A percentile compares a stretch with the other conserved stretches of the same genome.
Conservation (phyloP, 2,329 filamentous ascomycete genomes). For the Metarhizium album region DNA sequence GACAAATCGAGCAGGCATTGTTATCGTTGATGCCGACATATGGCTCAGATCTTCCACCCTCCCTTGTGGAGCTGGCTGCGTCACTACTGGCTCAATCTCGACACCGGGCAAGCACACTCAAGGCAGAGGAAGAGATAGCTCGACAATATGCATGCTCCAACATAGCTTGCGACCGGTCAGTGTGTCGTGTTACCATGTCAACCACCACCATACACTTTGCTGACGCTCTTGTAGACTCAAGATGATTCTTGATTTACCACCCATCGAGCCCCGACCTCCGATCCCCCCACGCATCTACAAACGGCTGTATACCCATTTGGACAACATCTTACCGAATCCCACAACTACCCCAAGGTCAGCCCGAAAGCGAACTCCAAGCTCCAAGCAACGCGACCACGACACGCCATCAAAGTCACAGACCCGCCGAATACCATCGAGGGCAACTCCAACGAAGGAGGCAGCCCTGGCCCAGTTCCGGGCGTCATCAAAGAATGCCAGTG, state of each 20-base stretch:
- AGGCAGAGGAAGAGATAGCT: conserved; percentile 80
- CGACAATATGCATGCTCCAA: conserved; percentile 76
- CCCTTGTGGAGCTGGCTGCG: conserved; percentile 60
- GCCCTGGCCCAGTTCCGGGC: conserved; percentile 33
- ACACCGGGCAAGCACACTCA: conserved; percentile 64
- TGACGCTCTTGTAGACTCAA: conserved; percentile 47
- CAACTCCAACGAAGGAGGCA: conserved; percentile 36
- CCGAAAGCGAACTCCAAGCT: conserved; percentile 22
- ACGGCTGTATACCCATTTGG: conserved; percentile 71
- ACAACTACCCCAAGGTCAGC: conserved; percentile 20
- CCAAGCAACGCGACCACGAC: conserved; percentile 18
- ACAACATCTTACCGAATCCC: conserved; percentile 51
- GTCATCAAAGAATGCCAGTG: conserved; percentile 20
- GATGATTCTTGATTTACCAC: conserved; percentile 63
- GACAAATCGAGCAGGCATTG: conserved; percentile 62
- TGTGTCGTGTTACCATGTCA: neutral
- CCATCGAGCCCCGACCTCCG: conserved; percentile 64
- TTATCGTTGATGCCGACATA: conserved; percentile 65
- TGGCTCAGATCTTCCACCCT: conserved; percentile 52
- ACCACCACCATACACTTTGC: neutral
- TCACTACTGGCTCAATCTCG: conserved; percentile 74
- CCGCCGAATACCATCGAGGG: conserved; percentile 27
- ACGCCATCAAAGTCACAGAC: conserved; percentile 17
- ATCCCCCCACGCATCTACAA: conserved; percentile 74
- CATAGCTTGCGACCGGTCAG: conserved; percentile 74